Percentiles rank a stretch among this genome's conserved stretches.
These are phyloP conservation scores for Thelonectria olida DNA, from an alignment of 2,329 filamentous ascomycete genomes.

Conservation along the genomic window DNA sequence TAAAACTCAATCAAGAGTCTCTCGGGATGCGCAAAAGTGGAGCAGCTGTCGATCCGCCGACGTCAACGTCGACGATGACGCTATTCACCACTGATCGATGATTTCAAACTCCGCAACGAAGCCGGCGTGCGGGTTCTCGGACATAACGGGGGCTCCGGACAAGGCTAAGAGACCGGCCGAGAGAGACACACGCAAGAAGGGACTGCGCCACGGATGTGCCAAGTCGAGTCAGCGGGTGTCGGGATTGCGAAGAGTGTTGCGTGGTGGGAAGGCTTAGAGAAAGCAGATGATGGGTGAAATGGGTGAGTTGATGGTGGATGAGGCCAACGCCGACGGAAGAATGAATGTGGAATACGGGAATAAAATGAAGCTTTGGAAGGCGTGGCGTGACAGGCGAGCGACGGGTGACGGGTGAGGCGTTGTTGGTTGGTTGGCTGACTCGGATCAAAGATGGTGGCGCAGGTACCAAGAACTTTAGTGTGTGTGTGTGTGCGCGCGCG, in stretches of 20 bases:
- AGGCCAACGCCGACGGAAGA: too few relatives aligned
- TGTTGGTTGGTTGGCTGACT: not conserved
- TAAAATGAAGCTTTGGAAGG: not conserved
- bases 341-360: not conserved
- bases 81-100: slow-evolving; percentile 1
- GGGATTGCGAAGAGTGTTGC: not conserved
- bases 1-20: too few relatives aligned
- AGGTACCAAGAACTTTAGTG: not conserved
- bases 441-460: slow-evolving; percentile 6
- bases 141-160: slow-evolving; percentile 19
- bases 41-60: too few relatives aligned
- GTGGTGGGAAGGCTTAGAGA: slow-evolving; percentile 1
- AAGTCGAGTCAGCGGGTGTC: not conserved
- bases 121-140: slow-evolving; percentile 8
- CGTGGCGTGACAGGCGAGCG: not conserved
- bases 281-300: not conserved
- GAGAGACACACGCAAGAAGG: not conserved
- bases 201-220: not conserved
- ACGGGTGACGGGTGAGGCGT: not conserved
- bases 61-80: slow-evolving; percentile 15
- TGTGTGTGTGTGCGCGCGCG: not conserved
- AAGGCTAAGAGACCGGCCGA: not conserved
- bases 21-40: not conserved
- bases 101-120: not conserved
- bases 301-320: too few relatives aligned